Evolutionary conservation across 2,329 filamentous ascomycete genomes (phyloP).

Genomic region (Fusarium sp.): DNA sequence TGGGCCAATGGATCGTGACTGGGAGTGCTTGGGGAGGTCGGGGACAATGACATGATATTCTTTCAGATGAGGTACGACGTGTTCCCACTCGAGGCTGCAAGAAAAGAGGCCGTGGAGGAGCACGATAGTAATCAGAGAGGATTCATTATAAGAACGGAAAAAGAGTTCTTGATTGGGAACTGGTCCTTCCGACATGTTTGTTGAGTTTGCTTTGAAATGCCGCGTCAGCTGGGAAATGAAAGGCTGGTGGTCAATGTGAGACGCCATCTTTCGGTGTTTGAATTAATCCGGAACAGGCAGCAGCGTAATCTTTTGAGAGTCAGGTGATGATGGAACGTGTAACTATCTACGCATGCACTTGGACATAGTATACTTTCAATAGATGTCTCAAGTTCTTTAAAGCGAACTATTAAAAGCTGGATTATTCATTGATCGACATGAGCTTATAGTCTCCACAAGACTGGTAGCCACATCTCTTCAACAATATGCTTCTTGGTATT

Average conservation of each 20-base stretch:
- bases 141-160: background rate
- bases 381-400: background rate
- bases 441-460: background rate
- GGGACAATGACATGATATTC: background rate
- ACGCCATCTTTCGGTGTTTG: background rate
- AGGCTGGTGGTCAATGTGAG: background rate
- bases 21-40: background rate
- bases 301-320: background rate
- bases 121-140: background rate
- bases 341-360: background rate
- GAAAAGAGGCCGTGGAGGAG: background rate
- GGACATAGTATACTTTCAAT: background rate
- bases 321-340: background rate
- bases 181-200: background rate
- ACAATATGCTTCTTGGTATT: background rate
- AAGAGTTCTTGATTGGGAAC: background rate
- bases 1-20: background rate
- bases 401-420: background rate
- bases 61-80: background rate
- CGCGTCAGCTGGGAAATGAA: background rate
- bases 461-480: background rate
- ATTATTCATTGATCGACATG: background rate
- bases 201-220: background rate
- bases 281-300: background rate
- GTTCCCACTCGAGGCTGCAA: background rate